Evolutionary conservation across 495 filamentous ascomycete species (phyloP), one percentile per base, ranked within the genome.

Genomic region (Xylaria castorea): DNA sequence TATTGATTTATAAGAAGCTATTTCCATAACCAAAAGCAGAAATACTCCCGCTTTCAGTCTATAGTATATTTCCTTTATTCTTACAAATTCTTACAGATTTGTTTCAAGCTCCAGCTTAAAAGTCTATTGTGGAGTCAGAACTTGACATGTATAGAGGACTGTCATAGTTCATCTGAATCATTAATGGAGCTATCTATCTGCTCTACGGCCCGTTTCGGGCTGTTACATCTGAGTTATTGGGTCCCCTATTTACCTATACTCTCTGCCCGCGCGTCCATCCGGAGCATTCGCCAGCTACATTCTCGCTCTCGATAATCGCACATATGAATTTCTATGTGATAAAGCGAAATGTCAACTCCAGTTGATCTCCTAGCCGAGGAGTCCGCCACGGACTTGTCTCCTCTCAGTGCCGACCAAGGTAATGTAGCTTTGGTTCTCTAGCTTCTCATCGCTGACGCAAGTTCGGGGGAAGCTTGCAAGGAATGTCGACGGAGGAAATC

Each of bases 401-500:
- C 58, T 5, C n/a, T 40, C 32, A n/a, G 58, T 40, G 58, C 58
- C 32, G 58, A 62, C 34, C 58, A 62, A 40, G 55, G 55, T 58
- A 58, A 34, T 12, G 12, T 34, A 32, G 12, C 25, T 20, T 58
- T 5, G 12, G 5, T 25, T 51, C 55, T 58, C 55, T 58, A 58
- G 55, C 25, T 58, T 58, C 20, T 58, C 27, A 34, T 58, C 16
- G 16, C 55, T 58, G 27, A 58, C 55, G 27, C 27, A 32, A 18
- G 55, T 58, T 44, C 68, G 3, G 27, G 55, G 55, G 27, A 72
- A 55, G 71, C 71, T n/a, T 73, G 71, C 53, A 73, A 73, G 22
- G 71, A 73, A 61, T 73, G 71, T 8, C 71, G 55, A 6, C 57
- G 71, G 64, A 73, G 71, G 38, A 73, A 73, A 57, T 50, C 64